A percentile compares a stretch with the other conserved stretches of the same genome.
Conservation (phyloP, 192 early-diverging fungal genomes). For the Entomortierella beljakovae region DNA sequence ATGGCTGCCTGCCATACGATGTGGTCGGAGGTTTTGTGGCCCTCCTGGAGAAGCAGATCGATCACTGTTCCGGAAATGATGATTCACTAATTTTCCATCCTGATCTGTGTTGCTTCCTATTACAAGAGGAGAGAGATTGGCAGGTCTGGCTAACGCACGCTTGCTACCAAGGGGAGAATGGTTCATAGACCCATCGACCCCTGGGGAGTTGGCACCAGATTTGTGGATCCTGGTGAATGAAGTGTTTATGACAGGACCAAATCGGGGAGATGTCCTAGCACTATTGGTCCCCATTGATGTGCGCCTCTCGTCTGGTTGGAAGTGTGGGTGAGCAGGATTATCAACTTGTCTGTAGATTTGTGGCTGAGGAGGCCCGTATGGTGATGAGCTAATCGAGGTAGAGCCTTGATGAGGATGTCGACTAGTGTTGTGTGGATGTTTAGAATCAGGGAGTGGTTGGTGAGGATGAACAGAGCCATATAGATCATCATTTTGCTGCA, state of each 20-base stretch:
- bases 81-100: conserved; percentile 49
- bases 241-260: conserved; percentile 46
- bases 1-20: conserved; percentile 15
- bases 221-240: conserved; percentile 34
- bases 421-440: conserved; percentile 43
- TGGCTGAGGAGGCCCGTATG: conserved; percentile 43
- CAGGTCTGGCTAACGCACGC: conserved; percentile 32
- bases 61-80: conserved; percentile 29
- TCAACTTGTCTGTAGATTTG: conserved; percentile 34
- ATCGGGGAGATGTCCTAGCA: conserved; percentile 43
- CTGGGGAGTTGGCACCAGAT: conserved; percentile 29
- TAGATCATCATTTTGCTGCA: conserved; percentile 41
- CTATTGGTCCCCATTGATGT: conserved; percentile 47
- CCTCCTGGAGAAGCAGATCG: conserved; percentile 44
- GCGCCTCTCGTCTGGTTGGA: conserved; percentile 33
- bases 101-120: conserved; percentile 55
- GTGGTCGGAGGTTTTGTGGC: conserved; percentile 19
- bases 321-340: conserved; percentile 42
- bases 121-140: conserved; percentile 47
- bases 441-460: conserved; percentile 49
- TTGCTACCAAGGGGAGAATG: conserved; percentile 48
- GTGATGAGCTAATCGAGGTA: conserved; percentile 22
- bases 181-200: conserved; percentile 27
- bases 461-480: conserved; percentile 52
- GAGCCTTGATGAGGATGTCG: conserved; percentile 28